Percentiles rank a stretch among this genome's conserved stretches.
Evolutionary conservation across 805 yeast genomes (phyloP).

Genomic region (Zygoascus ofunaensis): DNA sequence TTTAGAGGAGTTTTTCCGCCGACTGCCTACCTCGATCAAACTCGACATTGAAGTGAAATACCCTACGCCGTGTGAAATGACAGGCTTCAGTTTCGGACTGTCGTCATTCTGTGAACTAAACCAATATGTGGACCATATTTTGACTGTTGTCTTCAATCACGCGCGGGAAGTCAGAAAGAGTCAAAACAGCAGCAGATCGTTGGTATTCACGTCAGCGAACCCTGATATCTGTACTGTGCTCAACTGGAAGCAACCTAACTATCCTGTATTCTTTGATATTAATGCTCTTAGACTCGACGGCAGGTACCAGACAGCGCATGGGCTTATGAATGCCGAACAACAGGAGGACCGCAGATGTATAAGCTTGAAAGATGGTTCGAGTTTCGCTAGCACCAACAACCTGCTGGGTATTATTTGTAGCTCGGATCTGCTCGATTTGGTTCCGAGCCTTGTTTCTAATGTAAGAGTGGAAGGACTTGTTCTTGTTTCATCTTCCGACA

Average conservation of each 20-base stretch:
- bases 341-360: constrained; percentile 32
- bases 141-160: constrained; percentile 67
- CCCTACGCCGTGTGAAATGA: constrained; percentile 43
- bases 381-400: constrained; percentile 73
- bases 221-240: constrained; percentile 85
- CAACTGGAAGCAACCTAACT: constrained; percentile 98
- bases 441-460: constrained; percentile 65
- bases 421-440: constrained; percentile 55
- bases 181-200: constrained; percentile 40
- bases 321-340: constrained; percentile 18
- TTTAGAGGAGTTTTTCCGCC: constrained; percentile 47
- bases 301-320: constrained; percentile 23
- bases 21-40: constrained; percentile 51
- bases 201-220: constrained; percentile 78
- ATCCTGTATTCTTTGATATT: constrained; percentile 83
- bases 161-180: constrained; percentile 37
- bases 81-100: constrained; percentile 10
- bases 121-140: constrained; percentile 62
- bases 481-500: constrained; percentile 36
- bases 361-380: constrained; percentile 72
- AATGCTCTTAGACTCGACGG: constrained; percentile 28
- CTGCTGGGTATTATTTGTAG: constrained; percentile 78
- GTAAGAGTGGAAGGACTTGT: constrained; percentile 76
- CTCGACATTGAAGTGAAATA: constrained; percentile 67
- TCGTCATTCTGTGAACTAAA: constrained; percentile 48